Percentiles rank a stretch among this genome's conserved stretches.
phyloP scores from a whole-genome alignment of 2,329 filamentous ascomycete genomes.

The Calonectria honghensis region DNA sequence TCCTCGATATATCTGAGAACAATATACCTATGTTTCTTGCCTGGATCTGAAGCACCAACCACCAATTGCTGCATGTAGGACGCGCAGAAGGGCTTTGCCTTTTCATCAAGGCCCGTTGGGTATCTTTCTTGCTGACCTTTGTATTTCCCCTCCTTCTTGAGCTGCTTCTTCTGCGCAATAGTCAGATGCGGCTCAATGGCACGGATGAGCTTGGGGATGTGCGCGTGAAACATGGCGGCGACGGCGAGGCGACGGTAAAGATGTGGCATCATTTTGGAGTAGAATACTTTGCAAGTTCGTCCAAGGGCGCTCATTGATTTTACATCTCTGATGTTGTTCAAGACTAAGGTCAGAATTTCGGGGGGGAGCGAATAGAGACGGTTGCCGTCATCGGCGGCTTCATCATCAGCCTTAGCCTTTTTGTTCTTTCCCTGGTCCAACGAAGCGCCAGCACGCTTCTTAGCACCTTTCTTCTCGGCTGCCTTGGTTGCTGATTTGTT shows the following conservation, averaged over 20 bases:
- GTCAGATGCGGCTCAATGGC: slow-evolving; percentile 43
- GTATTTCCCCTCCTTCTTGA: slow-evolving; percentile 46
- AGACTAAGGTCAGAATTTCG: slow-evolving; percentile 45
- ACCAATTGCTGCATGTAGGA: slow-evolving; percentile 38
- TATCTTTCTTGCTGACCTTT: slow-evolving; percentile 45
- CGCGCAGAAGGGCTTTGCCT: slow-evolving; percentile 35
- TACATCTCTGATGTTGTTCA: slow-evolving; percentile 36
- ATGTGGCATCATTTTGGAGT: slow-evolving; percentile 40
- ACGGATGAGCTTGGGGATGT: slow-evolving; percentile 49
- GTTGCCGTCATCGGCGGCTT: background rate
- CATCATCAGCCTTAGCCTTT: background rate
- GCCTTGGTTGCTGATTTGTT: background rate
- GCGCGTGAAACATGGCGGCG: slow-evolving; percentile 32
- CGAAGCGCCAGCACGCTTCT: background rate
- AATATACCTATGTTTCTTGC: slow-evolving; percentile 40
- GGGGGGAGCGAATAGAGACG: slow-evolving; percentile 29
- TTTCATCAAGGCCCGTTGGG: slow-evolving; percentile 12
- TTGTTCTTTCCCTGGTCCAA: background rate
- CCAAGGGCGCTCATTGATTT: slow-evolving; percentile 34
- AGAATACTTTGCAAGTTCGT: slow-evolving; percentile 46
- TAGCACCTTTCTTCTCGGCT: background rate
- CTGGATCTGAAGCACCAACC: slow-evolving; percentile 33
- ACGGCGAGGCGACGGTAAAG: slow-evolving; percentile 43
- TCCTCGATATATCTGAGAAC: slow-evolving; percentile 47
- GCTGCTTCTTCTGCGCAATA: slow-evolving; percentile 44